Base-by-base conservation (phyloP, 768 basidiomycete species). In the Cystoderma amianthinum region DNA sequence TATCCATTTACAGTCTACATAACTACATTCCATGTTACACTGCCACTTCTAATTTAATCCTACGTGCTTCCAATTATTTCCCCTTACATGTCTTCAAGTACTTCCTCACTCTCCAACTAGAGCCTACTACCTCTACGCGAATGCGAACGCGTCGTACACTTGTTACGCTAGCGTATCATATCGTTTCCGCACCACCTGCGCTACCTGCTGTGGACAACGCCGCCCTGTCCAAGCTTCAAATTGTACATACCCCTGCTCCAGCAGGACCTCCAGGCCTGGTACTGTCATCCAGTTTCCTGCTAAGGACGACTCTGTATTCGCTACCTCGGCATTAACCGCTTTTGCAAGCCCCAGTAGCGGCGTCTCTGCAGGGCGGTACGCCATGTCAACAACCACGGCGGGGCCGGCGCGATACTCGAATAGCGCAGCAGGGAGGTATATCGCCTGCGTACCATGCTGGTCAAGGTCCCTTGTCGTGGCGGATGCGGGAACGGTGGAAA, bases 161-260 rank as follows among this genome's bases (percentile, higher is more conserved):
- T 9, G 15, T 30, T 15, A 30, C 18, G 34, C 25, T 33, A 13
- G 38, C 15, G 39, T 41, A 28, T 50, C 50, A 36, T 61, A 61
- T 42, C 43, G 48, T 18, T 50, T 49, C 59, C 56, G 54, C 35
- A 60, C 53, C 17, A 30, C 39, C 17, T 41, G 38, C 3, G 53
- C 50, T 4, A 60, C 57, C 37, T 46, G 41, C 12, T 39, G 33
- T 18, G 85, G 84, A 46, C 78, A 82, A 42, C 52, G 55, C 36
- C 81, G 69, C 15, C 80, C 82, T 0, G 85, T 93, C 90, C 91
- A 93, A 32, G 74, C 51, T 62, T 82, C 76, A 56, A 90, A 91
- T 58, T 94, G 92, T 34, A 74, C 75, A 59, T 80, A 92, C 1
- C 88, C 93, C 56, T 96, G 93, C 65, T 92, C 85, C 19, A 96